Evolutionary conservation across 176 grass and related monocot species (phyloP), one percentile per base, ranked within the genome.

Genomic region (Lolium multiflorum): DNA sequence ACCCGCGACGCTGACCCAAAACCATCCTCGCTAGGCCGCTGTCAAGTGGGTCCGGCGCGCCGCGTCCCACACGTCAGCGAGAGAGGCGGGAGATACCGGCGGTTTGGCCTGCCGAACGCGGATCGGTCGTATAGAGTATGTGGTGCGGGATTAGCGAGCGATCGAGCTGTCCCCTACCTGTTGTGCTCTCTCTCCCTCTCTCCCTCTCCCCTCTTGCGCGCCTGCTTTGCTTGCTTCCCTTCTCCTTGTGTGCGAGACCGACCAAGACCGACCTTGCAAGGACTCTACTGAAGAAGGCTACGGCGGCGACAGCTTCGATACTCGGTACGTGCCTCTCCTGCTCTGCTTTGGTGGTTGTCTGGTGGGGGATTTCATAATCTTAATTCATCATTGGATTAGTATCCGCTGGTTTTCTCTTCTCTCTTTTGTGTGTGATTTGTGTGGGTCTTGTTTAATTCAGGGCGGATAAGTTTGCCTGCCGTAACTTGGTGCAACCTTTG

Each of bases 91-190:
- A 0, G 15, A 0, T 8, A 7, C 26, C 0, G 31, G 11, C 4
- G 20, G 9, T 11, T 51, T 11, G 51, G 15, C 61, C 4, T 41
- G n/a, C 61, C 43, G 17, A 71, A 77, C 82, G 71, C 71, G 44
- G 82, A 82, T 49, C 77, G 77, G 82, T 82, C 71, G 70, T 64
- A 35, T 88, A 85, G 86, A 85, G 82, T 85, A 81, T 88, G 86
- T 85, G 82, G 86, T 88, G 82, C 82, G 86, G 81, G 82, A 71
- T 81, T 91, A 81, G 82, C 86, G 78, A 88, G 81, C 81, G 81
- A 87, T 84, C 89, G 81, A 91, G 89, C 85, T 91, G 89, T 91
- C 81, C 85, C 81, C 68, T 84, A 80, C 81, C 89, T 87, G 85
- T 87, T 81, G 47, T 63, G 10, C 69, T 76, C 48, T n/a, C 82